These are phyloP conservation scores for Cyberlindnera lachancei DNA, from an alignment of 805 yeast species.

Conservation along the genomic window DNA sequence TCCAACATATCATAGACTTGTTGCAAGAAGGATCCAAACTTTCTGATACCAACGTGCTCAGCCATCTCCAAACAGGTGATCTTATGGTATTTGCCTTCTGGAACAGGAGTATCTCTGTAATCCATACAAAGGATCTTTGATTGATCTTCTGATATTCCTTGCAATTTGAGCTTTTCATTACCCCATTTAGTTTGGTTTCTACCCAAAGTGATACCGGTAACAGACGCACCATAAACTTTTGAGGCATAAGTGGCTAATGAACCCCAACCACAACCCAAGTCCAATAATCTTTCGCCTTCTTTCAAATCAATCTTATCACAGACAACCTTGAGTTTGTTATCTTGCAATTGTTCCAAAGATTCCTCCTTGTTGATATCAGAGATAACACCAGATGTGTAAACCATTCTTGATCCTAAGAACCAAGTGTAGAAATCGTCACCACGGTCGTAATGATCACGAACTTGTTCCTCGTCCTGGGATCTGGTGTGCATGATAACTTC, in stretches of 20 bases:
- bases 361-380: conserved; percentile 65
- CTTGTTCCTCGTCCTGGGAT: conserved; percentile 95
- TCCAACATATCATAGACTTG: conserved; percentile 85
- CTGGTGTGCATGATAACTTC: conserved; percentile 88
- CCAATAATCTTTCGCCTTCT: conserved; percentile 69
- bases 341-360: conserved; percentile 75
- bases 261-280: conserved; percentile 96
- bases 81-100: conserved; percentile 65
- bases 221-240: conserved; percentile 72
- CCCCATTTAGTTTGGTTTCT: conserved; percentile 90
- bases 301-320: conserved; percentile 77
- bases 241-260: conserved; percentile 83
- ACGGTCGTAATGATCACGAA: conserved; percentile 90
- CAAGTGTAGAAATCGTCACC: conserved; percentile 93
- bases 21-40: conserved; percentile 63
- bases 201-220: conserved; percentile 87
- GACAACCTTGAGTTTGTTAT: conserved; percentile 79
- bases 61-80: conserved; percentile 93
- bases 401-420: conserved; percentile 93
- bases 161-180: conserved; percentile 56
- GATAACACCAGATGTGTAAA: conserved; percentile 84
- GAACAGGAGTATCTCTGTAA: conserved; percentile 83
- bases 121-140: conserved; percentile 74
- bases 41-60: conserved; percentile 91
- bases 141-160: conserved; percentile 64